Base-by-base conservation (phyloP, 768 basidiomycete species). In the Arthromyces matolae region DNA sequence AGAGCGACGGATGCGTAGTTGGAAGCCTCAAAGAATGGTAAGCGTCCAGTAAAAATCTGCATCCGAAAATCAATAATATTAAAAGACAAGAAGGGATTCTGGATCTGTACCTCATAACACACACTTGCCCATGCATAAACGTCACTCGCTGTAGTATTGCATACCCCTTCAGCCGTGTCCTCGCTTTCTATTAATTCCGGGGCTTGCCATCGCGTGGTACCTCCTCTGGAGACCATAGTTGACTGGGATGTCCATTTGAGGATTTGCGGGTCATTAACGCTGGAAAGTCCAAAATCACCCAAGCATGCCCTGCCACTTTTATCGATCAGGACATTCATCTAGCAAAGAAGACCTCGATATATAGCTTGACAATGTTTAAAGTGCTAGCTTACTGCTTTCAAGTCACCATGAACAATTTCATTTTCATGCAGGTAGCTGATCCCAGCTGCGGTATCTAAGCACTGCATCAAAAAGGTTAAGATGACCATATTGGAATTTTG, bases 371-470 rank as follows among this genome's bases (percentile, higher is more conserved):
- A 19, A 18, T 19, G 20, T 12, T 10, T 4, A 33, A 33, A 28
- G 9, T 4, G 3, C 9, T 4, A 14, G 34, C 32, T 12, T 14
- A 60, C 62, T 34, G 58, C 62, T 59, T 62, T 63, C 29, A 65
- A 52, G 51, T 66, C 64, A 13, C 63, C 64, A 42, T 66, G 64
- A 16, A 63, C 56, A 7, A 66, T 55, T 14, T 57, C 46, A 24
- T 56, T 37, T 24, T 22, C 27, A 42, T 66, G 64, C 6, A 66
- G 51, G 47, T 62, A 60, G 13, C 56, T 42, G 28, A 66, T 29
- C 10, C 65, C 64, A 20, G 45, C 45, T 2, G 59, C 61, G 8
- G 60, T 44, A 32, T 67, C 64, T 14, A 57, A 42, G 7, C 55
- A 47, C 45, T 42, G 19, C 31, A 9, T n/a, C n/a, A n/a, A n/a